Base-by-base conservation (phyloP, 768 basidiomycete genomes). In the Boletus coccyginus region DNA sequence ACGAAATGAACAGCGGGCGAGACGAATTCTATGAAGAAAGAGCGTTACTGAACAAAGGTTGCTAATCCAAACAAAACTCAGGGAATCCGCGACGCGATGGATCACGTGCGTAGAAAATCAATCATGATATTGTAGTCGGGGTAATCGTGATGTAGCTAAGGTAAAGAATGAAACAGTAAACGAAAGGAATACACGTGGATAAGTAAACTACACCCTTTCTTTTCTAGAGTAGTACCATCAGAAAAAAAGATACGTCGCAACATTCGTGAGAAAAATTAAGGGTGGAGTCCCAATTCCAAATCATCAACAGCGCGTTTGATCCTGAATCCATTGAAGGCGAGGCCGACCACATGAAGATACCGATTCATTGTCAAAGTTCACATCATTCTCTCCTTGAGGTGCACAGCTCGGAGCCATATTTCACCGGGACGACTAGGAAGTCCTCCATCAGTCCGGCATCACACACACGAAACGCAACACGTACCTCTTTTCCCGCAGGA, bases 401-500 rank as follows among this genome's bases (percentile, higher is more conserved):
- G 75, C 43, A 92, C 86, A 16, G 85, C 78, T 49, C 83, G 62
- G 41, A 68, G 62, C 66, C 66, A 68, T 40, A 68, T 55, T 27
- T 69, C 66, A 4, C 66, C 65, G n/a, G 66, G 66, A 27, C 60
- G 66, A 12, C 66, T 67, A 14, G 10, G 10, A 2, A 38, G n/a
- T 38, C n/a, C 6, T 5, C 12, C 21, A 14, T 64, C 42, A 64
- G 62, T 19, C 27, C 7, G 5, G 39, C n/a, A 24, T 38, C 14
- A 4, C 42, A 41, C 47, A n/a, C 19, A 31, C 29, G 41, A 41
- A 55, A 47, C 36, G 21, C 32, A 7, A 29, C 16, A 73, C 77
- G 16, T n/a, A 84, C 90, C 90, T 92, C 72, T 81, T 84, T 71
- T 90, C 92, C 48, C 92, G 77, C 64, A 94, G 66, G 50, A 94